Base-by-base conservation (phyloP, 805 yeast genomes). In the Candida endomychidarum region DNA sequence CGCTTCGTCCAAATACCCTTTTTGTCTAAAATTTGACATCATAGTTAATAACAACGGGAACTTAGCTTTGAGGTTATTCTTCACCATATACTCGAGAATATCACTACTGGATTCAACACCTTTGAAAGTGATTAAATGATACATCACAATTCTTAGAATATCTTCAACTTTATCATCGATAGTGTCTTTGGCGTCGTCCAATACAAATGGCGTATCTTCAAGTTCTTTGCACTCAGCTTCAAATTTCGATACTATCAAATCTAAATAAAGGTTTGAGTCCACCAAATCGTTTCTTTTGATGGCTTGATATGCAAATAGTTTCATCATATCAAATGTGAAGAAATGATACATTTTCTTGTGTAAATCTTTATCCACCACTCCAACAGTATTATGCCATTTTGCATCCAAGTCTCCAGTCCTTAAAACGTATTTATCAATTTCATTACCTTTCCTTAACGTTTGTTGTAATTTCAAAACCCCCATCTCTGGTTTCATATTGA, bases 401-500 rank as follows among this genome's bases (percentile, higher is more conserved):
- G 71, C 58, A 23, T 57, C 48, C 5, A 62, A 34, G 37, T 57
- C 49, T 1, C 74, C 74, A 2, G 74, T 65, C 33, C 71, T 47
- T 7, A 56, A 58, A 4, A 65, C 55, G 38, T 58, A 60, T 32
- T 53, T 54, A 3, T 66, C 72, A 11, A 60, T 26, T 22, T 57
- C 52, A 1, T 61, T 49, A 5, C 74, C 70, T 5, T 39, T 42
- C 16, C 51, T 38, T 15, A 68, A 53, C 6, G 49, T 42, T 16
- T 46, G 40, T 31, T 59, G 61, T 22, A 68, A 29, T 1, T 30
- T 20, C 4, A 41, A 36, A 8, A 37, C 24, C 2, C 40, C 16
- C n/a, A 49, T 40, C n/a, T 43, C 41, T 8, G 69, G 53, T 35
- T 57, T 61, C 27, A 67, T 52, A 42, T 68, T 68, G 11, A 64